Evolutionary conservation across 2,329 filamentous ascomycete species (phyloP), one percentile per base, ranked within the genome.

Genomic region (Colletotrichum tanaceti): DNA sequence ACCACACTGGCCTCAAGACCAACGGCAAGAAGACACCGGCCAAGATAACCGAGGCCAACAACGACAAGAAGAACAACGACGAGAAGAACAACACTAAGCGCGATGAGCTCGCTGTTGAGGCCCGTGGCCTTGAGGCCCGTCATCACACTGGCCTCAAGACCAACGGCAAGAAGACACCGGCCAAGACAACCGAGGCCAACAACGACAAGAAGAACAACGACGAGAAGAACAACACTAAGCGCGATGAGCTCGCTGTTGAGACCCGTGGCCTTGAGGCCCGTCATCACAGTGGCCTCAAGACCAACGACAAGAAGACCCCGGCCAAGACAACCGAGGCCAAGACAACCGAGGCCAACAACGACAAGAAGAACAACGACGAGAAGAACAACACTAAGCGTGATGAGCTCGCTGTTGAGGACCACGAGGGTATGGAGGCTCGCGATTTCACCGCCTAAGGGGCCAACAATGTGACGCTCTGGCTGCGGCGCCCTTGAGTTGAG

Each of bases 241-340:
- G 71, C 14, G 68, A 72, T 10, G 62, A 49, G 43, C 28, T 28
- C 6, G 35, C 22, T 13, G 35, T n/a, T n/a, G n/a, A n/a, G n/a
- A n/a, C n/a, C n/a, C n/a, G n/a, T n/a, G n/a, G n/a, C n/a, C n/a
- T n/a, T n/a, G n/a, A n/a, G 47, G 53, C 71, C 35, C n/a, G n/a
- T n/a, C n/a, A n/a, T n/a, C n/a, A n/a, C n/a, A n/a, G n/a, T n/a
- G n/a, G n/a, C n/a, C n/a, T n/a, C n/a, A n/a, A n/a, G n/a, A n/a
- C n/a, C n/a, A n/a, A n/a, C n/a, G n/a, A n/a, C n/a, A n/a, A n/a
- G n/a, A n/a, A n/a, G n/a, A n/a, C n/a, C n/a, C n/a, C n/a, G n/a
- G n/a, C n/a, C n/a, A n/a, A 71, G 59, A 69, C 63, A 52, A 71
- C 62, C 28, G 60, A 61, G 35, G 70, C 65, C 55, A 65, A 58